These are phyloP conservation scores for Colletotrichum noveboracense DNA, from an alignment of 2,329 filamentous ascomycete species.

Conservation along the genomic window DNA sequence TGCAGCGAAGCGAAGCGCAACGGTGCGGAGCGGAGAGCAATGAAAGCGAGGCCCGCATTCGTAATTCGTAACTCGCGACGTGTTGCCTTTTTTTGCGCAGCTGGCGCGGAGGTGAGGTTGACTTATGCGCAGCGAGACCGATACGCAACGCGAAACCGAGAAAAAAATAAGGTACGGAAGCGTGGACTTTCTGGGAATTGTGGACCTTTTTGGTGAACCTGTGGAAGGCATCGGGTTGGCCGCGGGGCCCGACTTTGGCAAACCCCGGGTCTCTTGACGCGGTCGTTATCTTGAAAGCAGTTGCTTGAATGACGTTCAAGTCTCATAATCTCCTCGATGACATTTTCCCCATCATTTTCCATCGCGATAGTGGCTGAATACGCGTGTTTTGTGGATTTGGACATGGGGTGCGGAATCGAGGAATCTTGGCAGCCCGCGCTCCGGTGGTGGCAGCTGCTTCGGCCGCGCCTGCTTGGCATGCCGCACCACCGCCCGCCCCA, in stretches of 20 bases:
- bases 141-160: neutral
- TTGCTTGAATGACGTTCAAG: neutral
- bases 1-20: neutral
- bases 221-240: neutral
- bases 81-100: neutral
- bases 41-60: neutral
- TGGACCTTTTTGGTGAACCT: neutral
- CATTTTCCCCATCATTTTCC: neutral
- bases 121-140: neutral
- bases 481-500: neutral
- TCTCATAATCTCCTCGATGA: neutral
- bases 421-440: conserved; percentile 2
- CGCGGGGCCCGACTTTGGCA: neutral
- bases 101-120: neutral
- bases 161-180: neutral
- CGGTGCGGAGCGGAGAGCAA: neutral
- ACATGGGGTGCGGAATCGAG: neutral
- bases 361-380: neutral
- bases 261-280: neutral
- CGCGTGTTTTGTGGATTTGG: neutral
- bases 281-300: neutral
- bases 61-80: neutral
- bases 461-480: neutral
- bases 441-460: neutral
- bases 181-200: neutral